Evolutionary conservation across 1,139 yeast species (phyloP).

Genomic region (Blastobotrys apis): DNA sequence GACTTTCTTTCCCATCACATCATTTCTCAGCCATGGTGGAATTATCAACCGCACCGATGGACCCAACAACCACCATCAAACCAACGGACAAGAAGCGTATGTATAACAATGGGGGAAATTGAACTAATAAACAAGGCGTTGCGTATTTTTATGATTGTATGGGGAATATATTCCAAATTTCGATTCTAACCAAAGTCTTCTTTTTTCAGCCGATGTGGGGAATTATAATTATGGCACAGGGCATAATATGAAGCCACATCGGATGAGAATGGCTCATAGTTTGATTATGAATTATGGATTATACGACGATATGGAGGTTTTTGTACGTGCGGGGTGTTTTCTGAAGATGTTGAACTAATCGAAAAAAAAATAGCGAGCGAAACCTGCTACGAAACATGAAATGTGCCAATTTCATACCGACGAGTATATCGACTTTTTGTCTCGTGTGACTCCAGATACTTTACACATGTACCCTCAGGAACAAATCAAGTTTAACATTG

Average conservation of each 20-base stretch:
- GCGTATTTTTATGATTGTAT: constrained; percentile 65
- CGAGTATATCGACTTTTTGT: constrained; percentile 89
- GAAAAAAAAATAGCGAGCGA: constrained; percentile 71
- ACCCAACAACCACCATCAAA: no score
- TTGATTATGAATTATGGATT: constrained; percentile 95
- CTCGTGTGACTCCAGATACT: constrained; percentile 92
- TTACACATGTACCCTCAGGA: constrained; percentile 87
- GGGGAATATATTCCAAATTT: constrained; percentile 16
- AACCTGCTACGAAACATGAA: constrained; percentile 97
- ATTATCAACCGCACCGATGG: no score
- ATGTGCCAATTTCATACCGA: constrained; percentile 99
- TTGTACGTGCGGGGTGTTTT: constrained; percentile 49
- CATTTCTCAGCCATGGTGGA: no score
- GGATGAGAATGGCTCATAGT: constrained; percentile 98
- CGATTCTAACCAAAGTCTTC: constrained; percentile 24
- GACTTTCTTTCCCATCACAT: no score
- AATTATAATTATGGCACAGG: constrained; percentile 98
- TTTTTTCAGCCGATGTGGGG: constrained; percentile 96
- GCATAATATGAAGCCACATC: constrained; percentile 97
- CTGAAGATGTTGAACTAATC: no score
- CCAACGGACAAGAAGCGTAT: no score
- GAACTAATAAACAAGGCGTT: constrained; percentile 38
- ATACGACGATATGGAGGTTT: constrained; percentile 96
- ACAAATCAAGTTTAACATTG: constrained; percentile 90
- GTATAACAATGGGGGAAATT: no score